Percentiles rank a stretch among this genome's conserved stretches.
Conservation (phyloP, 129 eudicot species). For the Rutidosis leptorrhynchoides region DNA sequence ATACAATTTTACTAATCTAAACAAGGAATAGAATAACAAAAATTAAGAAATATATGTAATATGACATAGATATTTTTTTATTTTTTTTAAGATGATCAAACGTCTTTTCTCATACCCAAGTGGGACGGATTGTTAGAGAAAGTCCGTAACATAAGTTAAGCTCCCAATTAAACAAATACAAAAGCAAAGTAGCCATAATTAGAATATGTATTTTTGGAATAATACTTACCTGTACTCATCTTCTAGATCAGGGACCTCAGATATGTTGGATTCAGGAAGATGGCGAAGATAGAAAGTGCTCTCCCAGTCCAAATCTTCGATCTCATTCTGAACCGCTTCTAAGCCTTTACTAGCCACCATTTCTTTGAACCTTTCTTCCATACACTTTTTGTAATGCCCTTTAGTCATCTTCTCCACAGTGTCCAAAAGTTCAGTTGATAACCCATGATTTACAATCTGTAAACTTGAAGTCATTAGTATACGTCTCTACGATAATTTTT, state of each 20-base stretch:
- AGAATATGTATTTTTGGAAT: too few species aligned
- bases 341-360: slow-evolving; percentile 78
- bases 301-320: slow-evolving; percentile 86
- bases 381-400: slow-evolving; percentile 76
- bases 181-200: background rate
- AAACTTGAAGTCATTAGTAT: background rate
- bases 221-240: slow-evolving; percentile 62
- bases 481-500: background rate
- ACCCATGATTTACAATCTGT: slow-evolving; percentile 79
- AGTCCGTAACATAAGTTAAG: background rate
- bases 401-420: slow-evolving; percentile 87
- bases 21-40: too few species aligned
- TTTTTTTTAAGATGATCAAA: too few species aligned
- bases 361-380: slow-evolving; percentile 86
- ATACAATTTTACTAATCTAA: too few species aligned
- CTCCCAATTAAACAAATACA: background rate
- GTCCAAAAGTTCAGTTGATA: slow-evolving; percentile 77
- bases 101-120: background rate
- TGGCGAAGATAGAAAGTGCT: slow-evolving; percentile 87
- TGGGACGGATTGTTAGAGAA: background rate
- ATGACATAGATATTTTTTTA: too few species aligned
- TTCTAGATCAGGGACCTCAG: slow-evolving; percentile 84
- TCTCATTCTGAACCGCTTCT: slow-evolving; percentile 58
- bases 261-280: slow-evolving; percentile 77
- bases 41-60: too few species aligned